Evolutionary conservation across 352 stramenopile genomes (phyloP), one percentile per base, ranked within the genome.

Genomic region (Phytophthora rubi): DNA sequence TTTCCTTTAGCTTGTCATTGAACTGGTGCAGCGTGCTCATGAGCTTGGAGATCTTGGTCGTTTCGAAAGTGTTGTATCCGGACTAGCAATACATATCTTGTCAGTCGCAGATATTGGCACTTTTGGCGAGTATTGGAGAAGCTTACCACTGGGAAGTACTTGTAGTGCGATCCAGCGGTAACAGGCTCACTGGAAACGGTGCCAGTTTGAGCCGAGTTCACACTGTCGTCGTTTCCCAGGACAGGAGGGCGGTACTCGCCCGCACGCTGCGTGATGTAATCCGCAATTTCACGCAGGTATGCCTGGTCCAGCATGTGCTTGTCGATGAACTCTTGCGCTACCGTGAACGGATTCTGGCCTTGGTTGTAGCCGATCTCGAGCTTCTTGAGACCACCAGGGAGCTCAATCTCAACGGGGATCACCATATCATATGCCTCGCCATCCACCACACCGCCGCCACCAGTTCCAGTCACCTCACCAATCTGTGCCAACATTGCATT

Each of bases 321-420:
- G 83, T 99, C 93, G 75, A 99, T 98, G 74, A 99, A 99, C 33
- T 87, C 76, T 76, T 99, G 97, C 4, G 97, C 97, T 8, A 97
- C 91, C 6, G 97, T 89, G 77, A 99, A 99, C 33, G 96, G 96
- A 81, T 99, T 99, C 60, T 99, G 94, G 7, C 95, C 97, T 78
- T 98, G 97, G 69, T 99, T 99, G 86, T 98, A 99, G 15, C 97
- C 97, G 68, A 99, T 98, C 70, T 98, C 81, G n/a, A 99, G 84
- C 53, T 94, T 98, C 52, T 88, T 87, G 0, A 99, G 76, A 6
- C 91, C 92, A 18, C 97, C 92, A 3, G 94, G 86, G 23, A 96
- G 79, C 70, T 99, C 97, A 51, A 99, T 95, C 76, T 99, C 97
- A 59, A 99, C 98, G 0, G 97, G 97, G 28, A 99, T 97, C 18